Percentiles rank a stretch among this genome's conserved stretches.
phyloP scores from a whole-genome alignment of 139 green algal species.

The Spirogloea muscicola region DNA sequence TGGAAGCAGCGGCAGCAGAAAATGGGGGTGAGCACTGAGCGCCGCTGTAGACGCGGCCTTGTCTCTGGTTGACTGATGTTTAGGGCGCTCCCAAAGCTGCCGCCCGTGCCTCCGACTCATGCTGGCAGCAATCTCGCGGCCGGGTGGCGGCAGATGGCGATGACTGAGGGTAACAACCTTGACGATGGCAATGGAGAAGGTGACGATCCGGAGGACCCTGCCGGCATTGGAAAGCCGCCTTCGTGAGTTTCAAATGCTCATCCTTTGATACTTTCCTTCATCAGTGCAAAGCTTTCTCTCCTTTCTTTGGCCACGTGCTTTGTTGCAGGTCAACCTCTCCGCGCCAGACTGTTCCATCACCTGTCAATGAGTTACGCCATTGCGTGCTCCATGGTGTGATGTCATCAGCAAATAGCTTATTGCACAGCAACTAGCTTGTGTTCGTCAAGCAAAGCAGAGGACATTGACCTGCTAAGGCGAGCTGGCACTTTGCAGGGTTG shows the following conservation, averaged over 20 bases:
- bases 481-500: conserved; percentile 26
- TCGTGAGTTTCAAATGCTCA: too few relatives aligned
- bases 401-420: neutral
- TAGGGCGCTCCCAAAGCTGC: conserved; percentile 13
- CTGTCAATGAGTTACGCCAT: too few relatives aligned
- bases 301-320: too few relatives aligned
- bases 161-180: too few relatives aligned
- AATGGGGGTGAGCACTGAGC: conserved; percentile 6
- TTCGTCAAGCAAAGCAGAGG: neutral
- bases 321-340: too few relatives aligned
- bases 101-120: neutral
- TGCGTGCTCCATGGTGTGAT: too few relatives aligned
- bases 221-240: too few relatives aligned
- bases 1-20: conserved; percentile 31
- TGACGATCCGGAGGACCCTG: too few relatives aligned
- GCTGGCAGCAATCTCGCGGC: neutral
- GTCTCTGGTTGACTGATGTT: neutral
- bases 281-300: too few relatives aligned
- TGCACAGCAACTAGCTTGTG: neutral
- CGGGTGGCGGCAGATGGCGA: neutral
- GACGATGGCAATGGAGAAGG: too few relatives aligned
- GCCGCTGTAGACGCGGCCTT: neutral
- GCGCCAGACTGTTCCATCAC: too few relatives aligned
- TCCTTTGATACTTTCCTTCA: too few relatives aligned
- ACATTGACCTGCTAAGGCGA: neutral